Evolutionary conservation across 129 eudicot genomes (phyloP).

Genomic region (Pseudognaphalium luteoalbum): DNA sequence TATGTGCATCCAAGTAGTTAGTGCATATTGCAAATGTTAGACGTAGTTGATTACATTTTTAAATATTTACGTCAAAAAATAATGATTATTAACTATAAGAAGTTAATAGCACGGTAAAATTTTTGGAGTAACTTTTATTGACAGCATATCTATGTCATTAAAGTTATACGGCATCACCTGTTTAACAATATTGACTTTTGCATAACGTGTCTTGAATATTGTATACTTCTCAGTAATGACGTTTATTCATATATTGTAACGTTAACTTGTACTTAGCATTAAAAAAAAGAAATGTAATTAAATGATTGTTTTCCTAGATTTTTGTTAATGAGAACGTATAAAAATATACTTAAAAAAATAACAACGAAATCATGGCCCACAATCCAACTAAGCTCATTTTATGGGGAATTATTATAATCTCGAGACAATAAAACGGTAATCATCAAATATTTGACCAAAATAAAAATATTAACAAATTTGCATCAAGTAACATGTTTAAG

Average conservation of each 20-base stretch:
- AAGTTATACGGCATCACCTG: too few relatives aligned
- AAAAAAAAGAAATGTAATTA: neutral
- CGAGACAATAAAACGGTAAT: constrained; percentile 18
- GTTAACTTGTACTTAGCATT: neutral
- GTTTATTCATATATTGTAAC: neutral
- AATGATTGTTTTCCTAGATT: neutral
- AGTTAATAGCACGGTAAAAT: too few relatives aligned
- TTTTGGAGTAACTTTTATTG: too few relatives aligned
- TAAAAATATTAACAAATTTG: neutral
- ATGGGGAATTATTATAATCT: constrained; percentile 10
- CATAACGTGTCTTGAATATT: too few relatives aligned
- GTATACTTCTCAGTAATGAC: too few relatives aligned
- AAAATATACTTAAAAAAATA: neutral
- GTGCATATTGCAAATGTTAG: too few relatives aligned
- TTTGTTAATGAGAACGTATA: neutral
- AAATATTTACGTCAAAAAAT: too few relatives aligned
- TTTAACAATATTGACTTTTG: too few relatives aligned
- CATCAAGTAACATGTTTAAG: constrained; percentile 20
- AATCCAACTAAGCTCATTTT: constrained; percentile 20
- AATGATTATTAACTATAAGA: too few relatives aligned
- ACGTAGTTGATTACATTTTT: too few relatives aligned
- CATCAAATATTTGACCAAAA: constrained; percentile 13
- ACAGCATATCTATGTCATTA: too few relatives aligned
- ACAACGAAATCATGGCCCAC: constrained; percentile 19
- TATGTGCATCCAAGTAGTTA: too few relatives aligned